Conservation (phyloP, 306 rosid species). For the Ormosia semicastrata region DNA sequence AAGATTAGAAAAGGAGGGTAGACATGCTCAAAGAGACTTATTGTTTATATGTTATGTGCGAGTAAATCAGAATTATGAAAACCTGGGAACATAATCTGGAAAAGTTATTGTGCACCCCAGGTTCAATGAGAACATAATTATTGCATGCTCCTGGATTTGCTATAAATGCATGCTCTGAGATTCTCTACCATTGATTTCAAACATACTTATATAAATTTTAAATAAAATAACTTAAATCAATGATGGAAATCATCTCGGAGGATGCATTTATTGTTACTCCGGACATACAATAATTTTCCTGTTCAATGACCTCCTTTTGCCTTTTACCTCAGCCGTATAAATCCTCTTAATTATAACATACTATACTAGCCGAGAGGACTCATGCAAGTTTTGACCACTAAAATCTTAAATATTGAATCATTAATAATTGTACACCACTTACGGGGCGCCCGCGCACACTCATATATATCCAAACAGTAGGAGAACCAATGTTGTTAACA, state of each 20-base stretch:
- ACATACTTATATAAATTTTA: no score
- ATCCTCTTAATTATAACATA: background rate
- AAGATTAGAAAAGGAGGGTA: background rate
- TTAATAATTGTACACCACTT: background rate
- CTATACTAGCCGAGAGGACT: background rate
- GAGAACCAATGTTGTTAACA: background rate
- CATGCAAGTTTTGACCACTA: background rate
- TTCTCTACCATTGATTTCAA: no score
- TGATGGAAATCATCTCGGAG: no score
- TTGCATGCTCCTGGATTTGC: no score
- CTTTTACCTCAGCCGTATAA: background rate
- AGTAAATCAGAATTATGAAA: conserved; percentile 12
- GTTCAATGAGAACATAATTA: background rate
- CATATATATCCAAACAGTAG: background rate
- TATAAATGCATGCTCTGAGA: no score
- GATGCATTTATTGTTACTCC: no score
- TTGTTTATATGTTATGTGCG: background rate
- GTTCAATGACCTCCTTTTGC: background rate
- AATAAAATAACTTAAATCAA: no score
- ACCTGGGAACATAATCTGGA: background rate
- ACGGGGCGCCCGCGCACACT: no score
- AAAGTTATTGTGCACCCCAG: background rate
- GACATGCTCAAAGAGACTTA: conserved; percentile 4
- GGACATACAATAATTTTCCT: no score
- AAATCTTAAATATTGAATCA: background rate